phyloP scores from a whole-genome alignment of 257 asterid species.

The Voacanga thouarsii region DNA sequence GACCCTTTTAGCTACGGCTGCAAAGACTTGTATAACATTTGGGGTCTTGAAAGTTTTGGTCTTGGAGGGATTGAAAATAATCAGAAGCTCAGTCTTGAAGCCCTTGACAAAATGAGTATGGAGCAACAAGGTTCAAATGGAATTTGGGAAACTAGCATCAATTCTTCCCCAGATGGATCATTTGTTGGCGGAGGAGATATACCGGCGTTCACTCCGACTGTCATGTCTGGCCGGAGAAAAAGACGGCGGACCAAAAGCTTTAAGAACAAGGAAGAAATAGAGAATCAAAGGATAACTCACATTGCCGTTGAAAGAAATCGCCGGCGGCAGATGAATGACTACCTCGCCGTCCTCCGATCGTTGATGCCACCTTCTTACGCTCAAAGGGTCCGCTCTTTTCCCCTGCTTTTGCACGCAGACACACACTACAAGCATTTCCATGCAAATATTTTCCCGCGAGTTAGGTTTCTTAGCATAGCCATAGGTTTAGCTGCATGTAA shows the following conservation, averaged over 20 bases:
- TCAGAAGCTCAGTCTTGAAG: not conserved
- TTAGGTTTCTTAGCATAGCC: not conserved
- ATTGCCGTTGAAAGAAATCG: constrained; percentile 88
- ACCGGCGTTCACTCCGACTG: constrained; percentile 16
- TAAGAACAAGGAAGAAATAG: constrained; percentile 74
- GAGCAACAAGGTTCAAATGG: not conserved
- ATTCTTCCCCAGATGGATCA: constrained; percentile 37
- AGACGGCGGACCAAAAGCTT: constrained; percentile 44
- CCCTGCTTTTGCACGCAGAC: not conserved
- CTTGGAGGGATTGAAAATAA: constrained; percentile 9
- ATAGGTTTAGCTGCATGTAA: not conserved
- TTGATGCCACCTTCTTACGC: constrained; percentile 79
- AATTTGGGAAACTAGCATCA: constrained; percentile 6
- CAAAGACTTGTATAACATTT: constrained; percentile 28
- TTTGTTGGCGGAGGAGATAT: constrained; percentile 14
- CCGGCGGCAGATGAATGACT: constrained; percentile 74
- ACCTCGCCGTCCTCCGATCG: constrained; percentile 70
- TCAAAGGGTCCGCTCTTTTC: constrained; percentile 51
- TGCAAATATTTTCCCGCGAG: not conserved
- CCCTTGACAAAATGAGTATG: not conserved
- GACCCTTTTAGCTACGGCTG: constrained; percentile 40
- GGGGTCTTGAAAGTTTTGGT: constrained; percentile 7
- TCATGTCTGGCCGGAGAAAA: constrained; percentile 32
- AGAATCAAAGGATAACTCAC: constrained; percentile 77
- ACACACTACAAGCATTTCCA: not conserved